These are phyloP conservation scores for Biscutella laevigata DNA, from an alignment of 441 rosid species.

Conservation along the genomic window DNA sequence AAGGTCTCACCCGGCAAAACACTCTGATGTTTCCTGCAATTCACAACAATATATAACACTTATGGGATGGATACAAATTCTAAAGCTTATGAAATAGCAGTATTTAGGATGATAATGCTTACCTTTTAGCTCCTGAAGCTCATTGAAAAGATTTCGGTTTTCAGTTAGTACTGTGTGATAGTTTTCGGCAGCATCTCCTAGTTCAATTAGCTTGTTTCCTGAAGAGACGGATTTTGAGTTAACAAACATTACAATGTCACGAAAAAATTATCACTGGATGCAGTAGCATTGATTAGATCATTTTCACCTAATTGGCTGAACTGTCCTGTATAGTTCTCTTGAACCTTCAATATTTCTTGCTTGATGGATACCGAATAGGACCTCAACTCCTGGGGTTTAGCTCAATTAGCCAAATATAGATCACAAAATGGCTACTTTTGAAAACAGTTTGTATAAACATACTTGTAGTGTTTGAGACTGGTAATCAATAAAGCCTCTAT, in stretches of 20 bases:
- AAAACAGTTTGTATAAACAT: conserved; percentile 2
- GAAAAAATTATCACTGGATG: not conserved
- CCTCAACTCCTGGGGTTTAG: conserved; percentile 50
- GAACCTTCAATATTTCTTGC: conserved; percentile 49
- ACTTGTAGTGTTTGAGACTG: conserved; percentile 58
- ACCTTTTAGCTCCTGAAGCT: conserved; percentile 92
- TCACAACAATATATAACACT: not conserved
- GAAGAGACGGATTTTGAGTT: not conserved
- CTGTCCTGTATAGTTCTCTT: conserved; percentile 41
- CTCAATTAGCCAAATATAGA: not conserved
- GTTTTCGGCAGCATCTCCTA: conserved; percentile 56
- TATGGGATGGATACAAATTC: not conserved
- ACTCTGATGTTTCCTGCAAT: conserved; percentile 81
- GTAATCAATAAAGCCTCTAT: conserved; percentile 31
- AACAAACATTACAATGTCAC: not conserved
- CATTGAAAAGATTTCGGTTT: conserved; percentile 70
- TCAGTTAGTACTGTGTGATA: conserved; percentile 68
- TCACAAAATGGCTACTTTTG: not conserved
- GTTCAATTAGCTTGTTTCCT: conserved; percentile 48
- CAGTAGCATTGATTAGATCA: not conserved
- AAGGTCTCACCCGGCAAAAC: conserved; percentile 76
- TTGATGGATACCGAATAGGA: conserved; percentile 47
- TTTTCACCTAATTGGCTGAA: conserved; percentile 47
- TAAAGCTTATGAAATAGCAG: not conserved
- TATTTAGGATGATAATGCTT: not conserved